A percentile compares a stretch with the other conserved stretches of the same genome.
Conservation (phyloP, 2,329 filamentous ascomycete genomes). For the Bipolaris cookei region DNA sequence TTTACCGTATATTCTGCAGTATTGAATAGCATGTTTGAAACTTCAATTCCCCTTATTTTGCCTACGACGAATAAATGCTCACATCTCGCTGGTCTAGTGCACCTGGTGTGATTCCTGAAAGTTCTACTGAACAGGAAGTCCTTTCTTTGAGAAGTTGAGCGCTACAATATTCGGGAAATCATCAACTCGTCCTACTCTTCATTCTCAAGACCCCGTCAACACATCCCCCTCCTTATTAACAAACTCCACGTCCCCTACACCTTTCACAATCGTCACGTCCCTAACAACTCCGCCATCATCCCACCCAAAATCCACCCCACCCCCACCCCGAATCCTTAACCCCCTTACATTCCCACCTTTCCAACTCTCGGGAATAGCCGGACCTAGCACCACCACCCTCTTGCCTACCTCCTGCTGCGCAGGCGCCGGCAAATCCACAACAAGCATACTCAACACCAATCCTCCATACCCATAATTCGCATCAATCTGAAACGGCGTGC, state of each 20-base stretch:
- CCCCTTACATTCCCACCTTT: constrained; percentile 54
- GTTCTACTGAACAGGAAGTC: too few species aligned
- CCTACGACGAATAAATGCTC: too few species aligned
- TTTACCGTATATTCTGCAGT: too few species aligned
- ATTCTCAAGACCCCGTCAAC: background rate
- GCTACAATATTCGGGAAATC: too few species aligned
- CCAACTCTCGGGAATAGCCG: constrained; percentile 57
- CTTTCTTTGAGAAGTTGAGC: too few species aligned
- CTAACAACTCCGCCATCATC: constrained; percentile 49
- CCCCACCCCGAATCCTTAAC: constrained; percentile 55
- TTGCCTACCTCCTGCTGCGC: constrained; percentile 13
- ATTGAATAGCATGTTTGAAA: too few species aligned
- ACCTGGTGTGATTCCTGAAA: too few species aligned
- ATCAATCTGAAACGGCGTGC: constrained; percentile 64
- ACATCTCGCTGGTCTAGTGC: too few species aligned
- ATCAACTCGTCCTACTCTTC: too few species aligned
- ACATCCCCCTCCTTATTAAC: constrained; percentile 20
- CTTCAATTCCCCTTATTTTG: too few species aligned
- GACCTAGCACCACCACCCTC: constrained; percentile 54
- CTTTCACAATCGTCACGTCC: background rate
- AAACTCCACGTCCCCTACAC: constrained; percentile 3
- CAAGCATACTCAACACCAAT: constrained; percentile 59
- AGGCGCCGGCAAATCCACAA: constrained; percentile 55
- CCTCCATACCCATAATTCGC: constrained; percentile 66
- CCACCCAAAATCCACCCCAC: constrained; percentile 55